phyloP scores from a whole-genome alignment of 2,329 filamentous ascomycete species.

The Aspergillus luchuensis region DNA sequence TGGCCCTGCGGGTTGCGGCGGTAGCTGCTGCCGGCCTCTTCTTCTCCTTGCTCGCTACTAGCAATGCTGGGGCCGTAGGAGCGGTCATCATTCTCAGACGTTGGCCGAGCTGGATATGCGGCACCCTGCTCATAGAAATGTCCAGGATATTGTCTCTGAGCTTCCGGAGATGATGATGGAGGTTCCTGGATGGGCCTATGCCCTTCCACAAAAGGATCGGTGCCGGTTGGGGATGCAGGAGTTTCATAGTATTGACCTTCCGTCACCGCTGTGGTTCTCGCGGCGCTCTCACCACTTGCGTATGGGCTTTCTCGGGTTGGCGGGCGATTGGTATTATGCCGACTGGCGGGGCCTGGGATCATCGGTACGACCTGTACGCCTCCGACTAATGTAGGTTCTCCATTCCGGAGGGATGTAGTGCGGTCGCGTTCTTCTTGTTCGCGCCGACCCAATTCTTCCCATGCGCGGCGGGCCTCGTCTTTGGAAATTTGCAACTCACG shows the following conservation, averaged over 20 bases:
- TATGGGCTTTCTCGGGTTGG: constrained; percentile 51
- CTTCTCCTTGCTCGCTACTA: constrained; percentile 65
- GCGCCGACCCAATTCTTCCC: constrained; percentile 91
- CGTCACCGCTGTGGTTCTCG: constrained; percentile 28
- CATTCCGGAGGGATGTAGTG: constrained; percentile 80
- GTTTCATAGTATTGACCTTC: constrained; percentile 54
- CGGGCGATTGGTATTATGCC: constrained; percentile 52
- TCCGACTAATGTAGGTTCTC: constrained; percentile 84
- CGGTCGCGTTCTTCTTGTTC: constrained; percentile 92
- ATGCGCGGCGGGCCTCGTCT: constrained; percentile 90
- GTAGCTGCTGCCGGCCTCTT: constrained; percentile 70
- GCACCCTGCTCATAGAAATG: constrained; percentile 45
- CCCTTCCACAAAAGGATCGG: constrained; percentile 63
- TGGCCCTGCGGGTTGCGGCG: constrained; percentile 63
- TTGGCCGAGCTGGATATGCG: constrained; percentile 39
- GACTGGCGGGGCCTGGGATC: constrained; percentile 68
- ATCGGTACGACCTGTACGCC: constrained; percentile 95
- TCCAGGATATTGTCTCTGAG: constrained; percentile 31
- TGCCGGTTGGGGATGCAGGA: constrained; percentile 57
- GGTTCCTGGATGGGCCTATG: constrained; percentile 26
- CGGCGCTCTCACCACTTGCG: constrained; percentile 36
- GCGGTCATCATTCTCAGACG: constrained; percentile 50
- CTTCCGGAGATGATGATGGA: constrained; percentile 36
- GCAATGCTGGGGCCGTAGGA: constrained; percentile 53
- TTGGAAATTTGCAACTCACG: constrained; percentile 93